phyloP scores from a whole-genome alignment of 2,329 filamentous ascomycete species.

The Penicillium thymicola region DNA sequence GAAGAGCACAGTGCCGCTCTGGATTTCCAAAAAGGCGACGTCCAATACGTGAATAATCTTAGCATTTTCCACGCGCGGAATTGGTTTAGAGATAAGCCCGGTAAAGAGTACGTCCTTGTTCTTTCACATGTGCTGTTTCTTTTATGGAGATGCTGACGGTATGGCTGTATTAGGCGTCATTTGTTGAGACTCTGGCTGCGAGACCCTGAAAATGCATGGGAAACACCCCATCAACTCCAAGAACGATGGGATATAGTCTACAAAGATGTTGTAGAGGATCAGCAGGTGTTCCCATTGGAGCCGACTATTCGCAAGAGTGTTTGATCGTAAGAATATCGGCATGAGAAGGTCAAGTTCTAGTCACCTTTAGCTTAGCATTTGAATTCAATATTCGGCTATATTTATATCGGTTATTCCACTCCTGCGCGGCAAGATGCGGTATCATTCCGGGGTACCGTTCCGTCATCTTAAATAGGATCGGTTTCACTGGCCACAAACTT shows the following conservation, averaged over 20 bases:
- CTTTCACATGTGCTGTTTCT: neutral
- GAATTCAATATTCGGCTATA: neutral
- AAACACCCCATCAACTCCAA: conserved; percentile 39
- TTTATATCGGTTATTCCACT: neutral
- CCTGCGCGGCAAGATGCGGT: neutral
- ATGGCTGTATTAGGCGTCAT: conserved; percentile 38
- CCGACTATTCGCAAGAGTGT: conserved; percentile 29
- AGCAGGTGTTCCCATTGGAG: conserved; percentile 45
- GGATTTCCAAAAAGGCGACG: conserved; percentile 49
- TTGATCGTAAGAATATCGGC: conserved; percentile 2
- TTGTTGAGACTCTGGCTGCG: conserved; percentile 48
- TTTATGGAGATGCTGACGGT: neutral
- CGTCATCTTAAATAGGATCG: neutral
- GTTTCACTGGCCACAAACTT: neutral
- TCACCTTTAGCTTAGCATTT: neutral
- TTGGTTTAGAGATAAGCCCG: conserved; percentile 42
- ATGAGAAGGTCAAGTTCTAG: neutral
- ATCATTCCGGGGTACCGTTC: conserved; percentile 1
- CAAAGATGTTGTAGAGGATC: conserved; percentile 37
- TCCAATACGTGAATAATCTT: conserved; percentile 54
- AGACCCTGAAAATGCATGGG: conserved; percentile 48
- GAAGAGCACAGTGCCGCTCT: conserved; percentile 44
- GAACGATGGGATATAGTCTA: conserved; percentile 44
- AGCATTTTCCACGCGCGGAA: conserved; percentile 52
- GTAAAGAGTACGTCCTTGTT: conserved; percentile 35